Evolutionary conservation across 768 basidiomycete genomes (phyloP), one percentile per base, ranked within the genome.

Genomic region (Lyophyllum semitale): DNA sequence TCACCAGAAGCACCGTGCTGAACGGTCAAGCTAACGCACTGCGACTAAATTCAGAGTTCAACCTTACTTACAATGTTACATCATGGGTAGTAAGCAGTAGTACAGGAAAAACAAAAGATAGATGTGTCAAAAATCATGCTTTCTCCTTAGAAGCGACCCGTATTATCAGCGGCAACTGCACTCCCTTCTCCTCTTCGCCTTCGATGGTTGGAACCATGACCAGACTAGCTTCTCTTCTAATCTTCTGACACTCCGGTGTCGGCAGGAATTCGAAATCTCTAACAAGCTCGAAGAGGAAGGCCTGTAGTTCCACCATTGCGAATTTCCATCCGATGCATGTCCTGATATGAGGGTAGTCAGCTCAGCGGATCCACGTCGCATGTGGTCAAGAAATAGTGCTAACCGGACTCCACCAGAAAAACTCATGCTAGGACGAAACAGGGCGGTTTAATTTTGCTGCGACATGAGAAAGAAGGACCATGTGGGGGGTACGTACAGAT

Each of bases 191-290:
- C 3, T 66, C 58, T 59, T 78, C 64, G 2, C 76, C 77, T 61
- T 76, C 75, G 29, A 78, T 63, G 12, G 73, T 74, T 12, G 76
- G 78, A 8, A 69, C 62, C 76, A 80, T 75, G 2, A 78, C 66
- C n/a, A 77, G 71, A n/a, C n/a, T n/a, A n/a, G n/a, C n/a, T n/a
- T n/a, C n/a, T n/a, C n/a, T n/a, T n/a, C n/a, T n/a, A n/a, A n/a
- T n/a, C n/a, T n/a, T n/a, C n/a, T n/a, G n/a, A n/a, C n/a, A n/a
- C n/a, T n/a, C n/a, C n/a, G n/a, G 68, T 3, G 75, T 74, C 35
- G 68, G 70, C 56, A 74, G 57, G 57, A 86, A 81, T 59, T 84
- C 79, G 59, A 86, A 84, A 59, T 79, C 73, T 30, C 73, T 66
- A 38, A 86, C 53, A 20, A 84, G 69, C 87, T n/a, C n/a, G n/a